phyloP scores from a whole-genome alignment of 1,139 yeast genomes.

The Arxiozyma slooffiae region DNA sequence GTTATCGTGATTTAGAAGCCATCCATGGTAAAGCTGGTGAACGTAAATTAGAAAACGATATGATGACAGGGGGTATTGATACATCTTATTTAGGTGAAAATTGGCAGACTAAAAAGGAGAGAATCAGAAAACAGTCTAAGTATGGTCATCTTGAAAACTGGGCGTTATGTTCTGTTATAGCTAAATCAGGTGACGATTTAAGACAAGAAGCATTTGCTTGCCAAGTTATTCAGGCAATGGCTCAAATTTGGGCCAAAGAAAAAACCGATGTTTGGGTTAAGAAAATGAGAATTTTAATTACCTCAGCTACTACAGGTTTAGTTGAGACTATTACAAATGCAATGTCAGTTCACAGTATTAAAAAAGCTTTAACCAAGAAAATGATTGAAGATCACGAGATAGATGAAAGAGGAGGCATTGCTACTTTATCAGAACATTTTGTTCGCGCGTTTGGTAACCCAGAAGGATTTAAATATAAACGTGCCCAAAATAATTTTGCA shows the following conservation, averaged over 20 bases:
- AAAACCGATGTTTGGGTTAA: constrained; percentile 79
- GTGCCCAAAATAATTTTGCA: constrained; percentile 78
- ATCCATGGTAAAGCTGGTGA: constrained; percentile 76
- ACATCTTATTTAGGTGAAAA: constrained; percentile 75
- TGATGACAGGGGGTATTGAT: constrained; percentile 61
- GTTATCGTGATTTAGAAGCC: constrained; percentile 42
- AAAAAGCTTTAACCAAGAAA: constrained; percentile 75
- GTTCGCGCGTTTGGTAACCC: constrained; percentile 59
- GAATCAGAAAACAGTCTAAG: constrained; percentile 67
- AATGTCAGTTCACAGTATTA: constrained; percentile 83
- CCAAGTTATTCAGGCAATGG: constrained; percentile 77
- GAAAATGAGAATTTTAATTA: constrained; percentile 79
- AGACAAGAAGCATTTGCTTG: constrained; percentile 98
- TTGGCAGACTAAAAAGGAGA: constrained; percentile 71
- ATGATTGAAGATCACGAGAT: constrained; percentile 48
- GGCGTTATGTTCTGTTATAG: constrained; percentile 92
- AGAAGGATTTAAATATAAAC: constrained; percentile 42
- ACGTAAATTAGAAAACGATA: constrained; percentile 80
- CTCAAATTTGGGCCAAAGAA: constrained; percentile 68
- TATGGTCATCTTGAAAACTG: constrained; percentile 83
- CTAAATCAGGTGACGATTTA: constrained; percentile 88
- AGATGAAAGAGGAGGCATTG: constrained; percentile 54
- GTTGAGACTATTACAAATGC: constrained; percentile 96
- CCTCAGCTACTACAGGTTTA: constrained; percentile 81
- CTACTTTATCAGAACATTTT: constrained; percentile 71